phyloP scores from a whole-genome alignment of 2,329 filamentous ascomycete species.

The Neonectria hederae region DNA sequence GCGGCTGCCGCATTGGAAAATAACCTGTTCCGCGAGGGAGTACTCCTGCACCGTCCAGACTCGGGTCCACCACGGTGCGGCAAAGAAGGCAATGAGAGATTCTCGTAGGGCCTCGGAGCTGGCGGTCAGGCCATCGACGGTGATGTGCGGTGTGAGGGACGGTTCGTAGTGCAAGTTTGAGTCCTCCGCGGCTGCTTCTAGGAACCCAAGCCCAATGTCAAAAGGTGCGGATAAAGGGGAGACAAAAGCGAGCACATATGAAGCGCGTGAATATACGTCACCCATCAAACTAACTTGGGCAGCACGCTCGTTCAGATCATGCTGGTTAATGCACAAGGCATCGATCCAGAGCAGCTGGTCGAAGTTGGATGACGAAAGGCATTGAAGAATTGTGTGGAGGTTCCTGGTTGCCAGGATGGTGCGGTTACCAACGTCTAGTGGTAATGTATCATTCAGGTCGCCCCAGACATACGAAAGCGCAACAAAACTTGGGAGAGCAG shows the following conservation, averaged over 20 bases:
- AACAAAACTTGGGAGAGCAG: too few relatives aligned
- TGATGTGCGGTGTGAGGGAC: conserved; percentile 5
- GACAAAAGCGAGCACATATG: conserved; percentile 18
- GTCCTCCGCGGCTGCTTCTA: conserved; percentile 7
- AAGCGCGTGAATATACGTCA: conserved; percentile 18
- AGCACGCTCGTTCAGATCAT: conserved; percentile 15
- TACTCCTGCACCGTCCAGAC: conserved; percentile 25
- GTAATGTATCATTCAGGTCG: too few relatives aligned
- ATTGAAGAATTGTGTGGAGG: too few relatives aligned
- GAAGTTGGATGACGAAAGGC: too few relatives aligned
- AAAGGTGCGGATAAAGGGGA: conserved; percentile 6
- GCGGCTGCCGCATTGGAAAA: conserved; percentile 18
- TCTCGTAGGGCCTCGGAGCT: conserved; percentile 8
- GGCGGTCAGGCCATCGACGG: conserved; percentile 4
- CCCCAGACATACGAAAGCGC: too few relatives aligned
- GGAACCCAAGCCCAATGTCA: conserved; percentile 4
- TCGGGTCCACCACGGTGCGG: conserved; percentile 21
- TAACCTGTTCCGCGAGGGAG: background rate
- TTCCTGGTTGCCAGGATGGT: too few relatives aligned
- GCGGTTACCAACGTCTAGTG: too few relatives aligned
- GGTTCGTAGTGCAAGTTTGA: conserved; percentile 18
- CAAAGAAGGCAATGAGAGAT: conserved; percentile 18
- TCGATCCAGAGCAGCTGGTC: conserved; percentile 8
- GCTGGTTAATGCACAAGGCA: conserved; percentile 22
- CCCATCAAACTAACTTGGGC: conserved; percentile 20